phyloP scores from a whole-genome alignment of 2,329 filamentous ascomycete genomes.

The Colletotrichum simmondsii region DNA sequence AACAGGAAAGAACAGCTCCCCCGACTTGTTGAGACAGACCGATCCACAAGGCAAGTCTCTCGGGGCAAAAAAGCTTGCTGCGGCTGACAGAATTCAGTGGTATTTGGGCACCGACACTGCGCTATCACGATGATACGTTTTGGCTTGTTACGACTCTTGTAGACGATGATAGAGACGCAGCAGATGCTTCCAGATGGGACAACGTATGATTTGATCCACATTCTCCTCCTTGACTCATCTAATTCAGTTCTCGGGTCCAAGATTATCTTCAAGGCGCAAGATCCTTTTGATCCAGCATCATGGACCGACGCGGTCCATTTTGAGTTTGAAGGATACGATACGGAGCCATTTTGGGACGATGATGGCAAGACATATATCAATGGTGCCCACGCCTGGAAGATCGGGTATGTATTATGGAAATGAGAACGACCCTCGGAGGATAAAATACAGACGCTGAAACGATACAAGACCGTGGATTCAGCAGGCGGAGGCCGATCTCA shows the following conservation, averaged over 20 bases:
- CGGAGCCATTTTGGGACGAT: constrained; percentile 67
- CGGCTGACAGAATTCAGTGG: constrained; percentile 44
- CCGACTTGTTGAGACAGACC: constrained; percentile 36
- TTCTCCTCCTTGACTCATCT: constrained; percentile 38
- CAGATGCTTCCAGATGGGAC: constrained; percentile 14
- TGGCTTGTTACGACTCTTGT: constrained; percentile 37
- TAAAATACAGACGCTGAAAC: constrained; percentile 44
- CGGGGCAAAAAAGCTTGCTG: not conserved
- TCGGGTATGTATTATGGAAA: constrained; percentile 47
- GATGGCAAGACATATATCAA: constrained; percentile 63
- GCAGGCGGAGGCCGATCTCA: constrained; percentile 50
- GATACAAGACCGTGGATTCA: constrained; percentile 55
- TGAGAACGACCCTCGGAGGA: constrained; percentile 49
- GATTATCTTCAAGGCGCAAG: constrained; percentile 26
- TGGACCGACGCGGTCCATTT: constrained; percentile 42
- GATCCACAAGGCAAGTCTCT: constrained; percentile 3
- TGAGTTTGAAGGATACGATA: constrained; percentile 35
- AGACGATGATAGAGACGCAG: constrained; percentile 7
- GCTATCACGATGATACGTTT: constrained; percentile 54
- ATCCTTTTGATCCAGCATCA: constrained; percentile 35
- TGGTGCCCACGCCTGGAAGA: constrained; percentile 41
- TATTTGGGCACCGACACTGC: constrained; percentile 59
- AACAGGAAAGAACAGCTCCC: constrained; percentile 55
- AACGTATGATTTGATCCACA: constrained; percentile 45
- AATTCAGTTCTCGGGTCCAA: not conserved